Conservation (phyloP, 176 grass and related monocot species). For the barley (Hordeum vulgare) region MorexV3_pseudomolecules_assembly NC_058518.1:510491797-510492296, state of each 20-base stretch:
- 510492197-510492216: not conserved
- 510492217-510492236: not conserved
- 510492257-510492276: not conserved
- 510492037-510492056: not conserved
- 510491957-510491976: conserved; percentile 67
- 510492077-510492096: conserved; percentile 32
- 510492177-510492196: not conserved
- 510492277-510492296: not conserved
- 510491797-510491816: not conserved
- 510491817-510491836: not conserved
- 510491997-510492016: not conserved
- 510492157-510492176: not conserved
- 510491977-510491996: conserved; percentile 29
- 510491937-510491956: conserved; percentile 59
- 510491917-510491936: conserved; percentile 52
- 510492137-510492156: not conserved
- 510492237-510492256: not conserved
- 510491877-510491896: not conserved
- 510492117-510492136: not conserved
- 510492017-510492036: not conserved
- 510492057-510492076: conserved; percentile 45
- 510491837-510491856: not conserved
- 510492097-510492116: not conserved
- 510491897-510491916: conserved; percentile 52
- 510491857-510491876: not conserved